A percentile compares a stretch with the other conserved stretches of the same genome.
Evolutionary conservation across 352 stramenopile species (phyloP).

Genomic region (Phytophthora capsici): DNA sequence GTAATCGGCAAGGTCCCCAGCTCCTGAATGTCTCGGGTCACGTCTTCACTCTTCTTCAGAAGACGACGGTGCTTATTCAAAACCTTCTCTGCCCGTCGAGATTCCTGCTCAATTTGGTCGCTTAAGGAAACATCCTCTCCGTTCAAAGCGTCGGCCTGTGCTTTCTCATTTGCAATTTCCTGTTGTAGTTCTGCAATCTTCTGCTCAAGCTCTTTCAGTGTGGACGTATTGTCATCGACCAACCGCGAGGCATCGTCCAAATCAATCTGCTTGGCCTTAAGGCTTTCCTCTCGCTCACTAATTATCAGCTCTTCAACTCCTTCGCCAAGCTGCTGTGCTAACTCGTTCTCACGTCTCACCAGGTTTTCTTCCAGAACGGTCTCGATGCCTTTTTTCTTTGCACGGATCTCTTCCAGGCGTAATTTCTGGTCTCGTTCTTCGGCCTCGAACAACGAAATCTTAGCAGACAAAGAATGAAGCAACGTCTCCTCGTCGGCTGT

Average conservation of each 20-base stretch:
- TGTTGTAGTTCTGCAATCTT: constrained; percentile 65
- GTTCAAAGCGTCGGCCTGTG: constrained; percentile 55
- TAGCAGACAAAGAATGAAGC: constrained; percentile 66
- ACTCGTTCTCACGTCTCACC: constrained; percentile 80
- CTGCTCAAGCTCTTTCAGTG: constrained; percentile 68
- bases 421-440: constrained; percentile 88
- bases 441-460: constrained; percentile 79
- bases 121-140: constrained; percentile 65
- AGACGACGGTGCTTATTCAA: constrained; percentile 81
- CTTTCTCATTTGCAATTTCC: constrained; percentile 54
- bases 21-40: constrained; percentile 96
- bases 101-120: constrained; percentile 87
- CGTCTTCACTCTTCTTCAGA: constrained; percentile 93
- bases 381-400: constrained; percentile 88
- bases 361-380: constrained; percentile 94
- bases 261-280: constrained; percentile 91
- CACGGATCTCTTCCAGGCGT: constrained; percentile 87
- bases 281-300: constrained; percentile 68
- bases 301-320: constrained; percentile 64
- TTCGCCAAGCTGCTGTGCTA: constrained; percentile 64
- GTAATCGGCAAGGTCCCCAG: constrained; percentile 95
- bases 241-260: constrained; percentile 81
- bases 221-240: constrained; percentile 69
- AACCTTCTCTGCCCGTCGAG: constrained; percentile 82
- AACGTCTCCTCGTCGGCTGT: constrained; percentile 54